Percentiles rank a stretch among this genome's conserved stretches.
Conservation (phyloP, 768 basidiomycete genomes). For the Termitomyces sp. region DNA sequence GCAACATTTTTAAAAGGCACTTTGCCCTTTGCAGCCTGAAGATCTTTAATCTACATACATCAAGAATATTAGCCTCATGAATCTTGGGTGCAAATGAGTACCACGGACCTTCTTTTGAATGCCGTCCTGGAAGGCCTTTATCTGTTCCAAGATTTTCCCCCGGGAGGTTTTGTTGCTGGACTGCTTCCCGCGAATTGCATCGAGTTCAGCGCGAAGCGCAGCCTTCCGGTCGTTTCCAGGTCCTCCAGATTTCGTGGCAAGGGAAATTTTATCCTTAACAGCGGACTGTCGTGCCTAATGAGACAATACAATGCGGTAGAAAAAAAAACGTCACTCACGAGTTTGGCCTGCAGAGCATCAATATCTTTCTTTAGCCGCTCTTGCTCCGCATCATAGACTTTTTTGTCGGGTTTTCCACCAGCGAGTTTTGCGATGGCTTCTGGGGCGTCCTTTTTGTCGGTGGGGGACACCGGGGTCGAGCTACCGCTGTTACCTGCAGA, state of each 20-base stretch:
- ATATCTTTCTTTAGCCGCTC: constrained; percentile 78
- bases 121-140: constrained; percentile 72
- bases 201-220: constrained; percentile 74
- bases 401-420: constrained; percentile 78
- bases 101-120: constrained; percentile 72
- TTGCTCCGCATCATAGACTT: constrained; percentile 79
- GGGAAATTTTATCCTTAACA: constrained; percentile 70
- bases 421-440: constrained; percentile 28
- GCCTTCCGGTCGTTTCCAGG: constrained; percentile 66
- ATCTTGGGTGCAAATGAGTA: not conserved
- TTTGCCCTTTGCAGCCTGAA: constrained; percentile 78
- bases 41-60: constrained; percentile 72
- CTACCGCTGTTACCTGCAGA: constrained; percentile 36
- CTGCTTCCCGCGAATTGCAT: constrained; percentile 73
- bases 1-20: constrained; percentile 71
- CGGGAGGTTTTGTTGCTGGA: constrained; percentile 67
- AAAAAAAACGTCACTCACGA: constrained; percentile 50
- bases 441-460: constrained; percentile 38
- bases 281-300: constrained; percentile 39
- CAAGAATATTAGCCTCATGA: constrained; percentile 1
- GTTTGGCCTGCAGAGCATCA: constrained; percentile 70
- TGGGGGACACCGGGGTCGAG: constrained; percentile 38
- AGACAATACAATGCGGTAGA: constrained; percentile 1
- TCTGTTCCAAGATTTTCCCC: constrained; percentile 67
- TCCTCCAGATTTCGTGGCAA: constrained; percentile 48